Conservation (phyloP, 2,329 filamentous ascomycete genomes). For the Aspergillus novoparasiticus region DNA sequence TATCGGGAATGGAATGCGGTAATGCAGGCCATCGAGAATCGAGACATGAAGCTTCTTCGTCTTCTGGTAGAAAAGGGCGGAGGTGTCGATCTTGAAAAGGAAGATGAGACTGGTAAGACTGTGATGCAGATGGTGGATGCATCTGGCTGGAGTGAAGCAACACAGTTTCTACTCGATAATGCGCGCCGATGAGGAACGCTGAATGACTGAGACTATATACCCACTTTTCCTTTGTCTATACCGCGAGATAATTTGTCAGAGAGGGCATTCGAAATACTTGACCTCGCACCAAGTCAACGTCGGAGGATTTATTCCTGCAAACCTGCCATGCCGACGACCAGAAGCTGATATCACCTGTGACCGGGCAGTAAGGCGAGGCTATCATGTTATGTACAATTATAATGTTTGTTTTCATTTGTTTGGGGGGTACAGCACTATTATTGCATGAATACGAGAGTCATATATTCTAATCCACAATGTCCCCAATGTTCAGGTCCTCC, state of each 20-base stretch:
- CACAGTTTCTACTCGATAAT: conserved; percentile 45
- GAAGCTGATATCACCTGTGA: no score
- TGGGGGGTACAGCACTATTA: no score
- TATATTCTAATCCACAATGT: no score
- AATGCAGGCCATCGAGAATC: conserved; percentile 67
- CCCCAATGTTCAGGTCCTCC: no score
- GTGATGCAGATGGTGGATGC: conserved; percentile 62
- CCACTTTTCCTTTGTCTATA: background rate
- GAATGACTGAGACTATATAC: background rate
- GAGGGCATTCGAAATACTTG: background rate
- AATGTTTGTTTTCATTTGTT: no score
- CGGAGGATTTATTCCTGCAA: background rate
- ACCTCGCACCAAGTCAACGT: background rate
- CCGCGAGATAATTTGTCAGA: background rate
- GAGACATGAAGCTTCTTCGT: conserved; percentile 57
- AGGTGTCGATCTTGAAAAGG: conserved; percentile 55
- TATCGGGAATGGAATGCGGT: conserved; percentile 69
- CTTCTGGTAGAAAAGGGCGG: conserved; percentile 52
- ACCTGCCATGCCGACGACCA: background rate
- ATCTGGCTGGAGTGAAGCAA: conserved; percentile 62
- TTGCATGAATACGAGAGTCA: no score
- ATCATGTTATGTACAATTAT: no score
- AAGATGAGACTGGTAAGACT: conserved; percentile 57
- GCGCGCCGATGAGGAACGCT: background rate
- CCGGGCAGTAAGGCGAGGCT: no score